phyloP scores from a whole-genome alignment of 108 stramenopile genomes.

The Aureococcus anophagefferens region DNA sequence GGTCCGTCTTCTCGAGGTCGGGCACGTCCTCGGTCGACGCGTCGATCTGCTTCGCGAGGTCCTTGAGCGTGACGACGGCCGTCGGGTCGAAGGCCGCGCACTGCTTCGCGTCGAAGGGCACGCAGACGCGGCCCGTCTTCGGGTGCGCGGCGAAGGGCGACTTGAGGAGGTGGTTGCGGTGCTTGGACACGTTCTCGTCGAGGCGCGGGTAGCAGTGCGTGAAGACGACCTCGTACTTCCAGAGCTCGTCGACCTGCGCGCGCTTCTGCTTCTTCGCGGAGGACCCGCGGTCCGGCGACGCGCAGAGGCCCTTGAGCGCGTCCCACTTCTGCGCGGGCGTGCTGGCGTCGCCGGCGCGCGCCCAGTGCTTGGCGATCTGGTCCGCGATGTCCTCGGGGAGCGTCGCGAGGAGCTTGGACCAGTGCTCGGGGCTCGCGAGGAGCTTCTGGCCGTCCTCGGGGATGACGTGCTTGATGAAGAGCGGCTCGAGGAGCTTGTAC shows the following conservation, averaged over 20 bases:
- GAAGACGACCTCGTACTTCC: conserved; percentile 86
- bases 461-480: conserved; percentile 70
- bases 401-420: conserved; percentile 67
- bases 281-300: conserved; percentile 11
- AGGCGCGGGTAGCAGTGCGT: conserved; percentile 84
- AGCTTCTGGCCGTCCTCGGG: conserved; percentile 68
- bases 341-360: conserved; percentile 4
- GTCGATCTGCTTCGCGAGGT: conserved; percentile 63
- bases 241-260: conserved; percentile 40
- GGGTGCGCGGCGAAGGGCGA: conserved; percentile 97
- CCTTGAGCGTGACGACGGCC: conserved; percentile 62
- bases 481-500: conserved; percentile 71
- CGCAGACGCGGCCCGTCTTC: conserved; percentile 95
- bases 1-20: conserved; percentile 74
- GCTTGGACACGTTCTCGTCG: conserved; percentile 98
- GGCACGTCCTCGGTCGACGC: conserved; percentile 19
- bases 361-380: conserved; percentile 52
- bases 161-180: conserved; percentile 97
- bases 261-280: conserved; percentile 8
- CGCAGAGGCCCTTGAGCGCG: conserved; percentile 54
- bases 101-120: conserved; percentile 65
- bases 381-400: conserved; percentile 62
- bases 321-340: conserved; percentile 68
- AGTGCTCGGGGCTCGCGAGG: conserved; percentile 59
- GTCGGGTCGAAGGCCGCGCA: conserved; percentile 31